Percentiles rank a stretch among this genome's conserved stretches.
Evolutionary conservation across 164 flowering plant species (phyloP).

Genomic region (Chimonanthus praecox): DNA sequence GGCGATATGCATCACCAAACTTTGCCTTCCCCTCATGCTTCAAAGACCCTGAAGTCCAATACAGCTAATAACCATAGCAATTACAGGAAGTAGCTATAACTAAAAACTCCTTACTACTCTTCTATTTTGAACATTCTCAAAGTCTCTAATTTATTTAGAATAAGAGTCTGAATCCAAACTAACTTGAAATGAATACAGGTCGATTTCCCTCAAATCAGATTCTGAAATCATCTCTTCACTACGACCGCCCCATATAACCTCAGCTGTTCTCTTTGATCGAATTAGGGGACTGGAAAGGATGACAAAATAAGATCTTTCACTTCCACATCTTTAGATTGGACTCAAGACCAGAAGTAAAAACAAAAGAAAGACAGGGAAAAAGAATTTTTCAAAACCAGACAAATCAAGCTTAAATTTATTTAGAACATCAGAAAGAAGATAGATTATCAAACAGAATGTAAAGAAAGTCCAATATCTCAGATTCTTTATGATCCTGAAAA

Average conservation of each 20-base stretch:
- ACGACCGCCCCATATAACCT: constrained; percentile 78
- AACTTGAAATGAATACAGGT: constrained; percentile 95
- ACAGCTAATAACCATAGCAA: constrained; percentile 13
- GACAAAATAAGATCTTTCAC: constrained; percentile 2
- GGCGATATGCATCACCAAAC: constrained; percentile 64
- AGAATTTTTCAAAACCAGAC: background rate
- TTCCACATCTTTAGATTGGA: background rate
- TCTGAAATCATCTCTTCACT: constrained; percentile 60
- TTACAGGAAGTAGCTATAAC: background rate
- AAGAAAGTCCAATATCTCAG: background rate
- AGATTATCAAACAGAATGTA: background rate
- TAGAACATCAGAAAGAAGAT: constrained; percentile 2
- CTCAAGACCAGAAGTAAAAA: background rate
- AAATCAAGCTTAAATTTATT: background rate
- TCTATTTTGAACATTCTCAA: background rate
- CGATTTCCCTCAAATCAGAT: constrained; percentile 78
- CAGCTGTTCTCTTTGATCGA: constrained; percentile 91
- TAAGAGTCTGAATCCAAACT: constrained; percentile 23
- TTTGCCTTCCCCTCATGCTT: constrained; percentile 81
- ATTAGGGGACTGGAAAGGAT: constrained; percentile 52
- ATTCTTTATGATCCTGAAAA: background rate
- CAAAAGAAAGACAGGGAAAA: background rate
- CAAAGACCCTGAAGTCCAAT: constrained; percentile 66
- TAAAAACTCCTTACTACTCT: background rate
- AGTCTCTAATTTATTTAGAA: background rate